phyloP scores from a whole-genome alignment of 1,139 yeast species.

The Geotrichum europaeum region DNA sequence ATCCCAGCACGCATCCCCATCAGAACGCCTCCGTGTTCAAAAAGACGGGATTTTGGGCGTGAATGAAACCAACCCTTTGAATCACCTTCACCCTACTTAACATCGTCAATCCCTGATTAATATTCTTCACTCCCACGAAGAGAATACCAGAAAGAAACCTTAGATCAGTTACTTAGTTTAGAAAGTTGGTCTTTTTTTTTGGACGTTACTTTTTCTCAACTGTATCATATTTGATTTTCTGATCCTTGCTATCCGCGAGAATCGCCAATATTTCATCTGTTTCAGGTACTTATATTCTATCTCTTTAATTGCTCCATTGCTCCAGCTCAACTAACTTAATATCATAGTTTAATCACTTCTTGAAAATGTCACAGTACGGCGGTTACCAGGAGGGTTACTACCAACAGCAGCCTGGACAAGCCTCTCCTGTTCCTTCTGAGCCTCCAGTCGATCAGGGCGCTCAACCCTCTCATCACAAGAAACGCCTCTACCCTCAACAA shows the following conservation, averaged over 20 bases:
- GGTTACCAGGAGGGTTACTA: slow-evolving; percentile 12
- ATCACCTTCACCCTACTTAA: background rate
- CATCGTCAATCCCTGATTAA: background rate
- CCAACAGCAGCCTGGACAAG: slow-evolving; percentile 11
- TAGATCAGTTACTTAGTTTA: background rate
- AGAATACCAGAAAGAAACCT: background rate
- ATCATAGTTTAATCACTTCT: background rate
- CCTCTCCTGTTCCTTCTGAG: background rate
- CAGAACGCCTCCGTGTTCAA: slow-evolving; percentile 16
- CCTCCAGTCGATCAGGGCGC: background rate
- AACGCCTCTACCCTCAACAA: slow-evolving; percentile 17
- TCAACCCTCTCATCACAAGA: slow-evolving; percentile 12
- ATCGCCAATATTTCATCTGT: background rate
- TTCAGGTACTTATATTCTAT: background rate
- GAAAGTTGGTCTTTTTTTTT: background rate
- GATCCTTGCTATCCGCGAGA: background rate
- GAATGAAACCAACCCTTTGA: background rate
- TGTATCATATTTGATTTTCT: too few species aligned
- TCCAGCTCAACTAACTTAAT: background rate
- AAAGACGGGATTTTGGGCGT: background rate
- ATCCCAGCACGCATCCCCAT: background rate
- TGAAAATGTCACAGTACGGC: slow-evolving; percentile 17
- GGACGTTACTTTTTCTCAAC: background rate
- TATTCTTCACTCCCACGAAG: background rate
- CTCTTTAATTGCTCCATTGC: background rate